phyloP scores from a whole-genome alignment of 768 basidiomycete species.

The Mycena sanguinolenta region DNA sequence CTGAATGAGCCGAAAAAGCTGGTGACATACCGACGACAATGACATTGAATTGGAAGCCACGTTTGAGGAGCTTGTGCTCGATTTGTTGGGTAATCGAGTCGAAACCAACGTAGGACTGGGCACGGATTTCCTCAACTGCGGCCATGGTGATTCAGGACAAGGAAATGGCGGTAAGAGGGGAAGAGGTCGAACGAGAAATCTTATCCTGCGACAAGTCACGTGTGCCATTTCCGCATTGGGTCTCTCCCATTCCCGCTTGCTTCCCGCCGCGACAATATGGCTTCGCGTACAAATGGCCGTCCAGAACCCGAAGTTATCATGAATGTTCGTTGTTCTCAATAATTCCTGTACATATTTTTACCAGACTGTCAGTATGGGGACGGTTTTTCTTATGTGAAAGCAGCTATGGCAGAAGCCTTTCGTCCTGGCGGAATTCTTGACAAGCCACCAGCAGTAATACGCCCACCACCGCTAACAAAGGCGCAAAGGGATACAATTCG shows the following conservation, averaged over 20 bases:
- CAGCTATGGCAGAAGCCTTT: constrained; percentile 75
- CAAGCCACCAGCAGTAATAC: constrained; percentile 54
- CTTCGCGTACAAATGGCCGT: constrained; percentile 58
- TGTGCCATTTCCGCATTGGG: constrained; percentile 8
- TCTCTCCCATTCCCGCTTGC: background rate
- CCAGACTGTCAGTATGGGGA: constrained; percentile 64
- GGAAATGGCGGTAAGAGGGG: background rate
- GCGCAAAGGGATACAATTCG: constrained; percentile 62
- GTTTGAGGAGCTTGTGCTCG: constrained; percentile 98
- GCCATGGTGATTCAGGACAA: constrained; percentile 44
- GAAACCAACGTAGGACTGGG: constrained; percentile 96
- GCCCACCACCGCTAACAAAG: constrained; percentile 47
- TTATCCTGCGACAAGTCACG: background rate
- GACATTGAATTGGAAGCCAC: constrained; percentile 99
- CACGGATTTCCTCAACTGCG: constrained; percentile 81
- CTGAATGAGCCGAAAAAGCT: constrained; percentile 9
- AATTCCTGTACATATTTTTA: background rate
- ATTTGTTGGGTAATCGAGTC: constrained; percentile 98
- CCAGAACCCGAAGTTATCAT: constrained; percentile 76
- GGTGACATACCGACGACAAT: constrained; percentile 85
- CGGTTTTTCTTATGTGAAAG: constrained; percentile 76
- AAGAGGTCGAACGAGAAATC: constrained; percentile 26
- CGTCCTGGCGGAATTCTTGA: constrained; percentile 69
- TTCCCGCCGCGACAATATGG: constrained; percentile 1
- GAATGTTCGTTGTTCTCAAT: constrained; percentile 59